Evolutionary conservation across 768 basidiomycete species (phyloP).

Genomic region (Termitomyces sp.): DNA sequence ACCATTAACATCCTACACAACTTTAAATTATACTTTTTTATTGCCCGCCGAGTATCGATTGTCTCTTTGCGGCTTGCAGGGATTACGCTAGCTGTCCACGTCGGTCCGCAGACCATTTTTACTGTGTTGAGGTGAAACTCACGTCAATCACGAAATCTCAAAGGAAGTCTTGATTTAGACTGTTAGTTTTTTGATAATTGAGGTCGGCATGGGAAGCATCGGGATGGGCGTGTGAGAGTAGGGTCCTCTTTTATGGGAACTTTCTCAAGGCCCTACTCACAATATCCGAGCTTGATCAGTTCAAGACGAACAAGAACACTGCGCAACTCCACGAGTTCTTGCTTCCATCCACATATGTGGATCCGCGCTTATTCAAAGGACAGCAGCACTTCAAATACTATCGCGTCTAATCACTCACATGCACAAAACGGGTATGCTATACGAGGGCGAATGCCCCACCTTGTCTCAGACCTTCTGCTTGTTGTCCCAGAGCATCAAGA

Average conservation of each 20-base stretch:
- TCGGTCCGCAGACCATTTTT: slow-evolving; percentile 4
- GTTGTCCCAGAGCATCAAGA: not conserved
- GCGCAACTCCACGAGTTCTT: slow-evolving; percentile 4
- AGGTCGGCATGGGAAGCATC: slow-evolving; percentile 10
- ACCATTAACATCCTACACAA: slow-evolving; percentile 5
- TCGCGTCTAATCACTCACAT: not conserved
- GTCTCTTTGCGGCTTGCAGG: not conserved
- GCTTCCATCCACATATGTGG: slow-evolving; percentile 7
- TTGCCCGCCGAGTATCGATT: not conserved
- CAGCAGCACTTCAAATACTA: not conserved
- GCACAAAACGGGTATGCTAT: slow-evolving; percentile 5
- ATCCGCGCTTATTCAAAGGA: slow-evolving; percentile 9
- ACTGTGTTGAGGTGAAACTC: slow-evolving; percentile 1
- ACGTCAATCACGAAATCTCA: slow-evolving; percentile 3
- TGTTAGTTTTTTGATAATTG: slow-evolving; percentile 5
- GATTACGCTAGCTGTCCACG: not conserved
- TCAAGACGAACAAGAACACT: slow-evolving; percentile 8
- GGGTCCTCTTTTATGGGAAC: slow-evolving; percentile 6
- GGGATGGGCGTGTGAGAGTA: slow-evolving; percentile 11
- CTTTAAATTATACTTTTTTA: slow-evolving; percentile 6
- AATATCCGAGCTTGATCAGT: slow-evolving; percentile 11
- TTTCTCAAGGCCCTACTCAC: slow-evolving; percentile 12
- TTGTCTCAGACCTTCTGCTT: not conserved
- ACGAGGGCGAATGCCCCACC: not conserved
- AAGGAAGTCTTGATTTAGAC: slow-evolving; percentile 4